Evolutionary conservation across 1,284 basidiomycete genomes (phyloP), one percentile per base, ranked within the genome.

Genomic region (Chondrostereum purpureum): DNA sequence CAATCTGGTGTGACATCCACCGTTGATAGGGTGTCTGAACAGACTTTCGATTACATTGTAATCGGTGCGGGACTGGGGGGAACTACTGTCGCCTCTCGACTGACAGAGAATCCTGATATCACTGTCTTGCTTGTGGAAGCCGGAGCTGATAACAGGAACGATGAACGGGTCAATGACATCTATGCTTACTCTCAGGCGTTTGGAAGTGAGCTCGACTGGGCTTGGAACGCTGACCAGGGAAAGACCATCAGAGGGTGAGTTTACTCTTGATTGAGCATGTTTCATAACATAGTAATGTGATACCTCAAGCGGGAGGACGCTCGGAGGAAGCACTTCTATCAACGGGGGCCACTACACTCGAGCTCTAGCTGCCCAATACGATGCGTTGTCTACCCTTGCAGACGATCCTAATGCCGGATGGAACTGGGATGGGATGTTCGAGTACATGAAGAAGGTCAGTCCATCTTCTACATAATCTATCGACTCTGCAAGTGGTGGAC

Each of bases 321-420:
- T 83, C 2, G 80, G 80, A 20, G 80, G 80, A 1, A 68, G 70
- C 39, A 70, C 74, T 24, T 76, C 76, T 1, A 77, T 83, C 58
- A 83, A 83, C 53, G 78, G 78, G 20, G 76, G 64, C 8, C 62
- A 68, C 6, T 81, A 77, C 63, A 80, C 78, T 11, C 70, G 80
- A 6, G 80, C 74, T 2, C 55, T 72, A 20, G 65, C 65, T 17
- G 73, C 69, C 0, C 80, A 83, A 57, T 81, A 81, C 52, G 78
- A 84, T 53, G 66, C 75, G 0, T 72, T 75, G 66, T 68, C 68
- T 0, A 57, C 58, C 1, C 61, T 83, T 13, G 65, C 80, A 1
- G 73, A 74, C 46, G n/a, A n/a, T n/a, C 63, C 67, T 1, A 58
- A 54, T 37, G 64, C 72, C 5, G 73, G 73, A 5, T 83, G 80